Conservation (phyloP, 2,329 filamentous ascomycete genomes). For the Hymenoscyphus fructigenus region DNA sequence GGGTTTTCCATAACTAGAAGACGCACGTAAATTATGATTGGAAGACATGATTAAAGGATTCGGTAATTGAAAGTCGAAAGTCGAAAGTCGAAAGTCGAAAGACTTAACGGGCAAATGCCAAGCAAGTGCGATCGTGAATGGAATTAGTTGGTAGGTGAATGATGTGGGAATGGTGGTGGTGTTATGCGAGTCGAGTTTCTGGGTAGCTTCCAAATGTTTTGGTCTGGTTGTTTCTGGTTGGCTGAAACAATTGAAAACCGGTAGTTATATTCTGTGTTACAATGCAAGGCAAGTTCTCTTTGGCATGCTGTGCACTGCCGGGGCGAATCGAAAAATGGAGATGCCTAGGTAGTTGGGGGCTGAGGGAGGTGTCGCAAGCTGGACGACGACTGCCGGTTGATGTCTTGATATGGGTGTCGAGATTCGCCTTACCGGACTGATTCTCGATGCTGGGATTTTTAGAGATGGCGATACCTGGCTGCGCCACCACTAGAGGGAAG, state of each 20-base stretch:
- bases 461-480: neutral
- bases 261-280: too few species aligned
- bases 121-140: neutral
- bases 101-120: neutral
- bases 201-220: neutral
- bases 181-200: neutral
- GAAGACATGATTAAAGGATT: neutral
- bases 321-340: too few species aligned
- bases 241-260: neutral
- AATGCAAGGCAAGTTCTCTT: too few species aligned
- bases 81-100: neutral
- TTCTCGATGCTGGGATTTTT: neutral
- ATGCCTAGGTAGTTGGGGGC: neutral
- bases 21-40: slow-evolving; percentile 7
- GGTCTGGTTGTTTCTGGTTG: neutral
- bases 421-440: neutral
- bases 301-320: too few species aligned
- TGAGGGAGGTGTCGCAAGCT: neutral
- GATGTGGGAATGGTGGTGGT: neutral
- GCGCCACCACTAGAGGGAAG: neutral
- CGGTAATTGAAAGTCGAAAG: neutral
- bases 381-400: neutral
- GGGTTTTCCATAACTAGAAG: neutral
- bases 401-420: neutral
- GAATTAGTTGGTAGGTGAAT: neutral